These are phyloP conservation scores for Vinca minor DNA, from an alignment of 257 asterid species.

Conservation along the genomic window DNA sequence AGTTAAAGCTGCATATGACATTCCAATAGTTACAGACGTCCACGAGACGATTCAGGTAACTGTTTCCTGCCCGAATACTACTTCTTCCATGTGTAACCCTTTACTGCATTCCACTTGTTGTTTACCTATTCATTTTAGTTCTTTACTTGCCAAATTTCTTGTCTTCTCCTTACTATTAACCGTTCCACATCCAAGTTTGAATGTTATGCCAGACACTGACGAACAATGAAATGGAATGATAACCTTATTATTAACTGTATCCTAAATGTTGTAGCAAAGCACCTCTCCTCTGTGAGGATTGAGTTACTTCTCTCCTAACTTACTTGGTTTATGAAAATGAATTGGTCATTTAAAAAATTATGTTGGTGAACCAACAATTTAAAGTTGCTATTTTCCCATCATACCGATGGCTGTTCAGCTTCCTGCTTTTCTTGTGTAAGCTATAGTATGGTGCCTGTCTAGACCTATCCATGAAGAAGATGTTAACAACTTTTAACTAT, in stretches of 20 bases:
- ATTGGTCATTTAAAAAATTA: background rate
- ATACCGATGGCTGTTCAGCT: background rate
- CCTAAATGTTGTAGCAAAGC: background rate
- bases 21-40: slow-evolving; percentile 77
- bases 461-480: background rate
- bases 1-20: slow-evolving; percentile 61
- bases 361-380: background rate
- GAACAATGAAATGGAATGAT: background rate
- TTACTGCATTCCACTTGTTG: background rate
- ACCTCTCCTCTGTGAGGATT: background rate
- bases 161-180: background rate
- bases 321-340: background rate
- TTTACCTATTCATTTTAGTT: background rate
- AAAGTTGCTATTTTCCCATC: background rate
- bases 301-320: background rate
- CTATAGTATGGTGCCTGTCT: background rate
- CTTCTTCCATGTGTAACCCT: background rate
- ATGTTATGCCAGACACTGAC: background rate
- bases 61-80: slow-evolving; percentile 1
- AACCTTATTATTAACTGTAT: background rate
- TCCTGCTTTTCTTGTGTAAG: background rate
- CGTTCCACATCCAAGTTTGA: background rate
- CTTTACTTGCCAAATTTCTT: background rate
- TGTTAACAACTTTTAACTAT: background rate
- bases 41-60: slow-evolving; percentile 67